Base-by-base conservation (phyloP, 1,284 basidiomycete genomes). In the Trichosporon asahii region DNA sequence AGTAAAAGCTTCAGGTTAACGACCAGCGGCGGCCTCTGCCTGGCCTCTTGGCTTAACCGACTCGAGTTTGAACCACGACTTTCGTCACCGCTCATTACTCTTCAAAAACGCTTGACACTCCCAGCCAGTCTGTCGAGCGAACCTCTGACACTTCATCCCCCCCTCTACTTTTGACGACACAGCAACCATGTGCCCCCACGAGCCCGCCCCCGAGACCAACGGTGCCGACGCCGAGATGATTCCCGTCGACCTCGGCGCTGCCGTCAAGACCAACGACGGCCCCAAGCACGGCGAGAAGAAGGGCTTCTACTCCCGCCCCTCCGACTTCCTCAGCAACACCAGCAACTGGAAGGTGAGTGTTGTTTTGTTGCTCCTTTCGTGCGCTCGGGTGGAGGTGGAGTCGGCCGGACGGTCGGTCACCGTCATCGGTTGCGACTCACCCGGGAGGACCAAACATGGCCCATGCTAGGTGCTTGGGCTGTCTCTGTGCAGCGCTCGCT, bases 311-410 rank as follows among this genome's bases (percentile, higher is more conserved):
- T 92, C 91, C 55, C 90, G 92, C 27, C 88, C 93, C n/a, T 89
- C 91, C 23, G 94, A 96, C 84, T 95, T 95, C 83, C 84, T 96
- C 75, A 94, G 90, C 84, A 95, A 96, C 83, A 87, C 95, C 75
- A 91, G 89, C 68, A 95, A 95, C 85, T 96, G 95, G 86, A 92
- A 90, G 79, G 81, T 81, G 69, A 69, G 80, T 75, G n/a, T 7
- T 14, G 63, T 64, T 31, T 37, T 37, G 11, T 33, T 60, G 55
- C 25, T 18, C 12, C n/a, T n/a, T 29, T 31, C n/a, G 15, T n/a
- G 15, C 18, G 27, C 21, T 61, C 12, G 57, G 27, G 57, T 61
- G 57, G 57, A 61, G 57, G 57, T 61, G 27, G 25, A 31, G 57
- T 61, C 15, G 55, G 27, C 27, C 18, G 18, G 27, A 3, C 35